Percentiles rank a stretch among this genome's conserved stretches.
These are phyloP conservation scores for Blastomyces gilchristii DNA, from an alignment of 2,329 filamentous ascomycete species.

Conservation along the genomic window DNA sequence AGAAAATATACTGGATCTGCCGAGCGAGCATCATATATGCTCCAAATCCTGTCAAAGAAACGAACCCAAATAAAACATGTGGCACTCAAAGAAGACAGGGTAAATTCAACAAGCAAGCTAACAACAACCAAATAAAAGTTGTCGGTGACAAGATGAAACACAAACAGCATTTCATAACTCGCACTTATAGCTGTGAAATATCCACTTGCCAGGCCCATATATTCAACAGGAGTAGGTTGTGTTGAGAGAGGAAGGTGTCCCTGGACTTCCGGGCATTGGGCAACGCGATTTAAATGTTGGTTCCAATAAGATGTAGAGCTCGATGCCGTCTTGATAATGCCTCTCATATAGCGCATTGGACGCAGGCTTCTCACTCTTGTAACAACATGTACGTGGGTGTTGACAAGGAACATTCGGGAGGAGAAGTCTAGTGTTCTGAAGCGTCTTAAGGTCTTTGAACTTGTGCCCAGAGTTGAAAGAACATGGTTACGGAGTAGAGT, in stretches of 20 bases:
- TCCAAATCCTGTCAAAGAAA: neutral
- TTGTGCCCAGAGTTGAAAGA: too few relatives aligned
- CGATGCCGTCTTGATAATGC: neutral
- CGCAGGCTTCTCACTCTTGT: neutral
- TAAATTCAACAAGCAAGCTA: neutral
- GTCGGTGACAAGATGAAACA: neutral
- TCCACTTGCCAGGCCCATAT: too few relatives aligned
- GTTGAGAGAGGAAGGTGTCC: too few relatives aligned
- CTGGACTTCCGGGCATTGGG: too few relatives aligned
- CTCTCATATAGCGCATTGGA: neutral
- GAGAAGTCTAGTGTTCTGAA: too few relatives aligned
- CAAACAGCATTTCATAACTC: neutral
- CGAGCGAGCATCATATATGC: neutral
- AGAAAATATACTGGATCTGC: neutral
- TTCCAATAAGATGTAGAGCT: neutral
- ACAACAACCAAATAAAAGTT: too few relatives aligned
- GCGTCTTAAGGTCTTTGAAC: too few relatives aligned
- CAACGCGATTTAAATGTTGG: too few relatives aligned
- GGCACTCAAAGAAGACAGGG: neutral
- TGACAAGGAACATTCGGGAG: neutral
- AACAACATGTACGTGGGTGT: neutral
- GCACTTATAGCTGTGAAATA: neutral
- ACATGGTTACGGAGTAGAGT: too few relatives aligned
- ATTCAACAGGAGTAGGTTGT: too few relatives aligned
- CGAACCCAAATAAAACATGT: neutral